Conservation (phyloP, 345 rosid species). For the Eucalyptus regnans region DNA sequence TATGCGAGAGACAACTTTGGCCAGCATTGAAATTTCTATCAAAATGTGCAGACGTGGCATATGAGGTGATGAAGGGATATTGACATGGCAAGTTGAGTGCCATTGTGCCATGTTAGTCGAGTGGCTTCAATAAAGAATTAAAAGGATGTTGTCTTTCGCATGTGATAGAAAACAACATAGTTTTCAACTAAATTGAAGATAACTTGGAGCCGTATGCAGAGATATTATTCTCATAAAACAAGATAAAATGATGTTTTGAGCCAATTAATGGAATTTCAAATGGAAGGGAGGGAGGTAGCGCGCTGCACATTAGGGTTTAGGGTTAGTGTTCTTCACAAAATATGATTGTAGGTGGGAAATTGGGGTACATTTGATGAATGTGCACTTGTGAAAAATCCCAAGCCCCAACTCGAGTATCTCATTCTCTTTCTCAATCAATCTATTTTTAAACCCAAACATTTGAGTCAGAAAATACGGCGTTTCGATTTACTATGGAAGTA, state of each 20-base stretch:
- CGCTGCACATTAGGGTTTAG: not conserved
- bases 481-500: not conserved
- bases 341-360: not conserved
- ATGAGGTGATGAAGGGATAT: not conserved
- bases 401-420: accelerated
- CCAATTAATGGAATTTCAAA: not conserved
- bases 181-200: not conserved
- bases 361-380: not conserved
- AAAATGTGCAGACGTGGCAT: accelerated
- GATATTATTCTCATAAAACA: not conserved
- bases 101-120: not conserved
- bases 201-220: not conserved
- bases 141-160: not conserved
- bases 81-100: not conserved
- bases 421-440: not conserved
- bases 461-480: accelerated
- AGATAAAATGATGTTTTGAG: not conserved
- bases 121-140: not conserved
- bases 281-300: not conserved
- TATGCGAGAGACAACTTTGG: not conserved
- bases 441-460: not conserved
- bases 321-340: not conserved
- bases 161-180: not conserved
- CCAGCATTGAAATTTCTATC: not conserved
- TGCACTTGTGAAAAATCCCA: not conserved